A percentile compares a stretch with the other conserved stretches of the same genome.
phyloP scores from a whole-genome alignment of 148 eudicot species.

The Fagopyrum esculentum region DNA sequence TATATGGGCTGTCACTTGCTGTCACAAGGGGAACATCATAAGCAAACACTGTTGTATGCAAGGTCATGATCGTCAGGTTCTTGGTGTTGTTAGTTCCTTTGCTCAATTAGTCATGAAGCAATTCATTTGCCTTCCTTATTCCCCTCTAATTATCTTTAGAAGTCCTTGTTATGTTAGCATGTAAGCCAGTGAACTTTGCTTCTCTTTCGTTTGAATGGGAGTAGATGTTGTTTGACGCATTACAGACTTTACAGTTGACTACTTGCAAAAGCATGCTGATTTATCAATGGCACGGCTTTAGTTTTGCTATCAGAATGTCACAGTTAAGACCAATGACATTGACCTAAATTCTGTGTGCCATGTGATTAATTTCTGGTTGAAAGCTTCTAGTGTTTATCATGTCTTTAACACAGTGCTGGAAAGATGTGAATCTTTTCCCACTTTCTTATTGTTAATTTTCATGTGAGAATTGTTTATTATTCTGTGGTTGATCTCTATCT shows the following conservation, averaged over 20 bases:
- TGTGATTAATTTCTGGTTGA: not conserved
- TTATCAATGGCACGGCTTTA: not conserved
- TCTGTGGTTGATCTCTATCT: not conserved
- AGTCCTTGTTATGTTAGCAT: not conserved
- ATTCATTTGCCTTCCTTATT: not conserved
- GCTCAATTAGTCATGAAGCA: not conserved
- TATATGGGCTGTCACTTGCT: not conserved
- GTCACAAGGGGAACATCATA: not conserved
- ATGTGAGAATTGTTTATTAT: not conserved
- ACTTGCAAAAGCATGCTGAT: not conserved
- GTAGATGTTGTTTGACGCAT: not conserved
- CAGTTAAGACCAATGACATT: not conserved
- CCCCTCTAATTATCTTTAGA: not conserved
- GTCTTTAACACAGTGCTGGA: not conserved
- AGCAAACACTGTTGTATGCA: not conserved
- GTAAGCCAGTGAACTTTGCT: not conserved
- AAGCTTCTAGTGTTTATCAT: constrained; percentile 1
- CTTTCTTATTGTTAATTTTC: not conserved
- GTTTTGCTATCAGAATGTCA: constrained; percentile 3
- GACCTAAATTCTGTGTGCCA: not conserved
- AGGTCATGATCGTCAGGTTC: not conserved
- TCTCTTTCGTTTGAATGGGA: not conserved
- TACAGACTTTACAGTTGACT: not conserved
- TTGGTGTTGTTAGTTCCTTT: not conserved
- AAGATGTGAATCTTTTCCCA: not conserved